These are phyloP conservation scores for Zygotorulaspora sp. DNA, from an alignment of 805 yeast genomes.

Conservation along the genomic window DNA sequence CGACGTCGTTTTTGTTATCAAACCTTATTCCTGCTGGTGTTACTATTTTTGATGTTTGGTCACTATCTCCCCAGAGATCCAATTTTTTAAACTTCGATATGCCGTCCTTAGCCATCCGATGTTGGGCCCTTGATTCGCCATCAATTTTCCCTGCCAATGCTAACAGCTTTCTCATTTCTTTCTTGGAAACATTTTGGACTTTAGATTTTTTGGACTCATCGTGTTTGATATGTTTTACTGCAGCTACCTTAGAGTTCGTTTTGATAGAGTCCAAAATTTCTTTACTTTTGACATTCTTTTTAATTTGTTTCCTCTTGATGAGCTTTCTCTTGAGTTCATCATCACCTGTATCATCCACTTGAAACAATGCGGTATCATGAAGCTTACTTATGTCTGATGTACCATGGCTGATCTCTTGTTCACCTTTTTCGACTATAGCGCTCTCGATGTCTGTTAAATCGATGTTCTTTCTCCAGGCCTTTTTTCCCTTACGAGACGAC, in stretches of 20 bases:
- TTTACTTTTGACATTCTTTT: constrained; percentile 49
- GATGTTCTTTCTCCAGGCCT: constrained; percentile 94
- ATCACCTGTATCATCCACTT: constrained; percentile 66
- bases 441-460: constrained; percentile 75
- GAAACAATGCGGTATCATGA: constrained; percentile 33
- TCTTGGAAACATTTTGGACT: constrained; percentile 59
- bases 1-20: constrained; percentile 22
- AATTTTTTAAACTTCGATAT: constrained; percentile 45
- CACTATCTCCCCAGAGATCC: constrained; percentile 65
- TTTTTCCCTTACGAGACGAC: constrained; percentile 86
- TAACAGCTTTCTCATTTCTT: constrained; percentile 62
- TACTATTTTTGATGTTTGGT: constrained; percentile 10
- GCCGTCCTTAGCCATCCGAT: constrained; percentile 57
- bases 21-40: constrained; percentile 32
- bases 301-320: constrained; percentile 37
- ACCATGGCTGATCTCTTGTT: constrained; percentile 43
- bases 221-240: constrained; percentile 41
- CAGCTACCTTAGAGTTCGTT: constrained; percentile 68
- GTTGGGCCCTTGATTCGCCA: constrained; percentile 48
- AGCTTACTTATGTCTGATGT: constrained; percentile 24
- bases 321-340: constrained; percentile 39
- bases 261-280: constrained; percentile 62
- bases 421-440: constrained; percentile 65
- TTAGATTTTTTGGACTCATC: constrained; percentile 39
- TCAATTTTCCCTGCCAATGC: constrained; percentile 69